phyloP scores from a whole-genome alignment of 257 asterid genomes.

The Agastache rugosa region DNA sequence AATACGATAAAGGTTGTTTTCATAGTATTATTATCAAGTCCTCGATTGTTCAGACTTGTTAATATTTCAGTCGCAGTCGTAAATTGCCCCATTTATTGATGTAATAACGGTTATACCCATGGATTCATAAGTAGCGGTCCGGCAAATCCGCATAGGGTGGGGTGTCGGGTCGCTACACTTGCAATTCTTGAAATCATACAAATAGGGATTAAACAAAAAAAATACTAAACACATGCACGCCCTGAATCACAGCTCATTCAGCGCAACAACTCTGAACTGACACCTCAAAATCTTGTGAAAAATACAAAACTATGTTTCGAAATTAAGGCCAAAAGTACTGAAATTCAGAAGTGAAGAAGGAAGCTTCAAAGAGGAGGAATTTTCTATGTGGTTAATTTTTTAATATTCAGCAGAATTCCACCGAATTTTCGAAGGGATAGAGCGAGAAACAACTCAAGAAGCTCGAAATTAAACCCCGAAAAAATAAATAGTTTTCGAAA shows the following conservation, averaged over 20 bases:
- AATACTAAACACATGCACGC: neutral
- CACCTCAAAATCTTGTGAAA: neutral
- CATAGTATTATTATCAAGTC: no score
- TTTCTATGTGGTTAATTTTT: constrained; percentile 30
- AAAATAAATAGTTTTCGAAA: constrained; percentile 39
- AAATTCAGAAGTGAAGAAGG: constrained; percentile 33
- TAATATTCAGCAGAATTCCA: constrained; percentile 33
- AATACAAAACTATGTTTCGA: neutral
- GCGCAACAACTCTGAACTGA: neutral
- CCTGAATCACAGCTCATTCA: constrained; percentile 5
- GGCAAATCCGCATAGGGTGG: no score
- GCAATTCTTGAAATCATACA: constrained; percentile 10
- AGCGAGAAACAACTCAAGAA: constrained; percentile 33
- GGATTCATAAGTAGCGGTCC: no score
- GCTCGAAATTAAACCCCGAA: constrained; percentile 40
- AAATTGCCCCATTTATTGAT: no score
- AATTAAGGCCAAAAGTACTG: neutral
- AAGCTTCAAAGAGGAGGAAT: constrained; percentile 21
- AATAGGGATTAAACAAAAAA: no score
- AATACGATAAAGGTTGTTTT: no score
- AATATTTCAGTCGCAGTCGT: no score
- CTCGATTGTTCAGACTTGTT: no score
- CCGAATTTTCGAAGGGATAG: constrained; percentile 40
- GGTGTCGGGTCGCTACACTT: no score
- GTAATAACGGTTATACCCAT: no score